A percentile compares a stretch with the other conserved stretches of the same genome.
These are phyloP conservation scores for Oropetium thomaeum DNA, from an alignment of 176 grass and related monocot species.

Conservation along the genomic window DNA sequence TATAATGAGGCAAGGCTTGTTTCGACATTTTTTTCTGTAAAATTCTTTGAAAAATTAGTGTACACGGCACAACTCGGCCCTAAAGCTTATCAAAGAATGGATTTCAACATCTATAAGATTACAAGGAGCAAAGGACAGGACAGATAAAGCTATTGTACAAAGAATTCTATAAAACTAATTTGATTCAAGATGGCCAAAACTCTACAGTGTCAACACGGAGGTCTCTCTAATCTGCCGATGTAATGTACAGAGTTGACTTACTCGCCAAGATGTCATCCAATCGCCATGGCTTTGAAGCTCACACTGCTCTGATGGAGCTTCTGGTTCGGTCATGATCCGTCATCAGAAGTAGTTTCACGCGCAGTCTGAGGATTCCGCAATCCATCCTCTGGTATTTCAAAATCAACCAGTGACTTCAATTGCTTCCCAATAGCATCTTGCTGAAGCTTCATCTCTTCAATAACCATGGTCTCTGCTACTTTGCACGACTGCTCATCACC, in stretches of 20 bases:
- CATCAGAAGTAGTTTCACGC: slow-evolving; percentile 29
- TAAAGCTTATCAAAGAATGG: slow-evolving; percentile 77
- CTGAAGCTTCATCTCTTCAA: slow-evolving; percentile 63
- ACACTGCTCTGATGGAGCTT: slow-evolving; percentile 18
- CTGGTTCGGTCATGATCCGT: slow-evolving; percentile 22
- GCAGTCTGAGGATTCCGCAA: slow-evolving; percentile 26
- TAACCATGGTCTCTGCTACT: slow-evolving; percentile 66
- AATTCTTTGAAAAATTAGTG: slow-evolving; percentile 36
- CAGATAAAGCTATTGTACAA: slow-evolving; percentile 74
- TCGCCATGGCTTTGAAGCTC: slow-evolving; percentile 14
- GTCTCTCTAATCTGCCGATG: slow-evolving; percentile 28
- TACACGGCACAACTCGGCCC: slow-evolving; percentile 38
- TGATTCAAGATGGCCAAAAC: slow-evolving; percentile 39
- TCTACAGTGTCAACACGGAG: slow-evolving; percentile 49
- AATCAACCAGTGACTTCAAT: slow-evolving; percentile 60
- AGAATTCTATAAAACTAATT: slow-evolving; percentile 60
- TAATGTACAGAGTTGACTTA: slow-evolving; percentile 46
- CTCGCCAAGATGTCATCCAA: slow-evolving; percentile 7
- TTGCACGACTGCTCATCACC: slow-evolving; percentile 71
- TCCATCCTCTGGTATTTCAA: slow-evolving; percentile 49
- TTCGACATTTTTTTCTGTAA: slow-evolving; percentile 21
- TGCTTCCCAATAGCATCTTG: slow-evolving; percentile 48
- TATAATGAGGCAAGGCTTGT: slow-evolving; percentile 22
- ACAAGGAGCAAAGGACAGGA: slow-evolving; percentile 41
- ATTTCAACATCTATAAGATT: slow-evolving; percentile 50